Base-by-base conservation (phyloP, 805 yeast species). In the Metschnikowia lunata region DNA sequence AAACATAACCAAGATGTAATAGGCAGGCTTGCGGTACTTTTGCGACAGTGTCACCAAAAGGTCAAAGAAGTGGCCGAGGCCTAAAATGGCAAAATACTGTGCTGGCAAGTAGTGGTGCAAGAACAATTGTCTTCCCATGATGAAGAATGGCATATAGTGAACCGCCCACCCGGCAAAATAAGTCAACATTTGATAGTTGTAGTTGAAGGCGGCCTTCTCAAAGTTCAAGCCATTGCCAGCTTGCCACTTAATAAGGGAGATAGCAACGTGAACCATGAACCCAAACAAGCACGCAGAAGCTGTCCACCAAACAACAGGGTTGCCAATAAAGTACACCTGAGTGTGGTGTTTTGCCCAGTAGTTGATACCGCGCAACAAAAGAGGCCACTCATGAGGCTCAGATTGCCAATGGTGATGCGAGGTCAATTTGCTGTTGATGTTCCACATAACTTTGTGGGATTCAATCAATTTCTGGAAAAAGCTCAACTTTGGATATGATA, bases 101-200 rank as follows among this genome's bases (percentile, higher is more conserved):
- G 98, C 88, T 45, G 97, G 97, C 54, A 93, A 69, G 64, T 91
- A 91, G 66, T 90, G 98, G 65, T 90, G 98, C 61, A 90, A 72
- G 71, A 91, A 90, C 66, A 90, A 67, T 69, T 90, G 97, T 69
- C 98, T 82, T 23, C 82, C 89, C 98, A 90, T 90, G 46, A 90
- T 69, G 66, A 78, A 83, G 42, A 87, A 85, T 53, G 95, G 95
- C 43, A 74, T 60, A 60, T 78, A 83, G 63, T 88, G 95, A 32
- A 83, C 49, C 8, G 62, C 67, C 86, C 89, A 88, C 36, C 95
- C 96, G 8, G 78, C 57, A 34, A 81, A 57, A 61, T 79, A 86
- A 29, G 78, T 78, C 45, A 82, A 66, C 27, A 76, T 75, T 56
- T 83, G 85, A 42, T 76, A 68, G 58, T 82, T 84, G 71, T 76